Percentiles rank a stretch among this genome's conserved stretches.
Evolutionary conservation across 2,329 filamentous ascomycete species (phyloP).

Genomic region (Verticillium klebahnii): DNA sequence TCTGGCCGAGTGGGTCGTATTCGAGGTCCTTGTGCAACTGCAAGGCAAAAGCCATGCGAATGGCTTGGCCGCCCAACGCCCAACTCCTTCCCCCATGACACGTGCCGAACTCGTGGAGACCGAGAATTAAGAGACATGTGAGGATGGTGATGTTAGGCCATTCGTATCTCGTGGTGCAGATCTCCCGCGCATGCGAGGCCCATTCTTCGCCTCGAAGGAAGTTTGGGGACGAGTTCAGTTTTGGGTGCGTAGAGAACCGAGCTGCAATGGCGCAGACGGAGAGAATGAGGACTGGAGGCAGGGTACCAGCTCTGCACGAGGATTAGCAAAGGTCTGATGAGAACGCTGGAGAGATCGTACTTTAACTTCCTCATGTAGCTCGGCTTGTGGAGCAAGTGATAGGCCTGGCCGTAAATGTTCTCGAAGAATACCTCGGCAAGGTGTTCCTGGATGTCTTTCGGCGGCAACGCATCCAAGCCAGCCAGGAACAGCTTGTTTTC

Average conservation of each 20-base stretch:
- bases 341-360: slow-evolving; percentile 35
- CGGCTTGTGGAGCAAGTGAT: slow-evolving; percentile 91
- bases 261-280: slow-evolving; percentile 94
- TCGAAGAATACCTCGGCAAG: slow-evolving; percentile 94
- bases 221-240: slow-evolving; percentile 68
- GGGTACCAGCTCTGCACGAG: slow-evolving; percentile 57
- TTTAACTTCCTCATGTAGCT: slow-evolving; percentile 88
- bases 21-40: slow-evolving; percentile 91
- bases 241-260: slow-evolving; percentile 86
- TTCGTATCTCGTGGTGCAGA: slow-evolving; percentile 83
- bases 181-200: slow-evolving; percentile 82
- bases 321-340: slow-evolving; percentile 15
- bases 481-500: slow-evolving; percentile 76
- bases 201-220: slow-evolving; percentile 89
- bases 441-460: slow-evolving; percentile 87
- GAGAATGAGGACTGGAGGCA: slow-evolving; percentile 88
- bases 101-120: slow-evolving; percentile 92
- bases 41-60: slow-evolving; percentile 93
- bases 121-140: slow-evolving; percentile 82
- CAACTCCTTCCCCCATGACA: slow-evolving; percentile 95
- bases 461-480: slow-evolving; percentile 75
- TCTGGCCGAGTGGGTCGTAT: slow-evolving; percentile 67
- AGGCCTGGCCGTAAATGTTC: slow-evolving; percentile 90
- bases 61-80: slow-evolving; percentile 91
- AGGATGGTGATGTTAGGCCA: slow-evolving; percentile 95